phyloP scores from a whole-genome alignment of 768 basidiomycete genomes.

The Xerocomus potaroensis region DNA sequence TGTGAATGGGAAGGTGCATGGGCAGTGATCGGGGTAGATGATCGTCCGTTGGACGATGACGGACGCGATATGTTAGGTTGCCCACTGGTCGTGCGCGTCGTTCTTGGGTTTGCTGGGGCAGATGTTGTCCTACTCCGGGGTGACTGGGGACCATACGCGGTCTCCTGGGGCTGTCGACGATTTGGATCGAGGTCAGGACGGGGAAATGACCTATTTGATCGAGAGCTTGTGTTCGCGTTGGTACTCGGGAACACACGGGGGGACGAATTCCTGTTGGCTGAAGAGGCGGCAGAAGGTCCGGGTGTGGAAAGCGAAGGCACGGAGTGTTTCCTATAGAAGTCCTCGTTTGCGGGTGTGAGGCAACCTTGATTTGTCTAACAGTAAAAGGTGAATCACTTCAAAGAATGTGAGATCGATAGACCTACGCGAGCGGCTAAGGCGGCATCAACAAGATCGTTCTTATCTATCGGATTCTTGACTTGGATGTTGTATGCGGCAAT shows the following conservation, averaged over 20 bases:
- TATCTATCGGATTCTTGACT: slow-evolving; percentile 62
- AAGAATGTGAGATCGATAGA: slow-evolving; percentile 2
- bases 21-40: slow-evolving; percentile 6
- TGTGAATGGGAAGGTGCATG: slow-evolving; percentile 22
- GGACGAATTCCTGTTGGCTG: slow-evolving; percentile 15
- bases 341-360: slow-evolving; percentile 56
- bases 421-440: slow-evolving; percentile 50
- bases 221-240: slow-evolving; percentile 15
- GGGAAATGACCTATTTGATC: slow-evolving; percentile 40
- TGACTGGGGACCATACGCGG: slow-evolving; percentile 5
- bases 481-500: slow-evolving; percentile 65
- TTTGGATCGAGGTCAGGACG: slow-evolving; percentile 61
- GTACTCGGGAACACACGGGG: slow-evolving; percentile 10
- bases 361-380: slow-evolving; percentile 57
- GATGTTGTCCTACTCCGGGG: slow-evolving; percentile 26
- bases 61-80: slow-evolving; percentile 12
- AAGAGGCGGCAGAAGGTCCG: slow-evolving; percentile 11
- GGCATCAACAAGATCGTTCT: slow-evolving; percentile 71
- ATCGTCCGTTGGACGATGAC: slow-evolving; percentile 17
- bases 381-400: background rate
- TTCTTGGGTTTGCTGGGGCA: slow-evolving; percentile 13
- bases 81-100: background rate
- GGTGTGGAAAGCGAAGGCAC: slow-evolving; percentile 18
- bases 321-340: slow-evolving; percentile 33
- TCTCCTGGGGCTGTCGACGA: slow-evolving; percentile 23